A percentile compares a stretch with the other conserved stretches of the same genome.
Evolutionary conservation across 192 early-diverging fungal genomes (phyloP).

Genomic region (Phlyctochytrium bullatum): DNA sequence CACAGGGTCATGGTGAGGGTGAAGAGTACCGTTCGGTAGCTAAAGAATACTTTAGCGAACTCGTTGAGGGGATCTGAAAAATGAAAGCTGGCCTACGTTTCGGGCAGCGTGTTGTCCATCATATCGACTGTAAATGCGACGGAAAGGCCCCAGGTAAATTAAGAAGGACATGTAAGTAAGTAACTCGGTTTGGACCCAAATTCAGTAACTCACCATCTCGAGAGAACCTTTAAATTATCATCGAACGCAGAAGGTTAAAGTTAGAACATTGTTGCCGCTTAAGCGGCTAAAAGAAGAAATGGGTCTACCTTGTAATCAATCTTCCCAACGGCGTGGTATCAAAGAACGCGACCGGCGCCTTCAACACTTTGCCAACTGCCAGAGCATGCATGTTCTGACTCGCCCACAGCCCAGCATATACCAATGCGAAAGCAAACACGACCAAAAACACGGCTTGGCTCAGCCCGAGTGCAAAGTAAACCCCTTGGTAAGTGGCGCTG

Average conservation of each 20-base stretch:
- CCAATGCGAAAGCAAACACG: conserved; percentile 45
- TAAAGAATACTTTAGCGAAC: conserved; percentile 63
- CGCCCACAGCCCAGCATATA: conserved; percentile 34
- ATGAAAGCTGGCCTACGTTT: background rate
- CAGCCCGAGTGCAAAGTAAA: conserved; percentile 18
- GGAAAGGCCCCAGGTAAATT: background rate
- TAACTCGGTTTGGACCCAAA: background rate
- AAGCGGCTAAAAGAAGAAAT: background rate
- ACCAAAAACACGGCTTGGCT: conserved; percentile 33
- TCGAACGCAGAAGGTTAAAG: too few species aligned
- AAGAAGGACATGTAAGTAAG: background rate
- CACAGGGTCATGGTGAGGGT: conserved; percentile 1
- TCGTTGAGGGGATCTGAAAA: too few species aligned
- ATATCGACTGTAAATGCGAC: background rate
- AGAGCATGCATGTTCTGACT: conserved; percentile 15
- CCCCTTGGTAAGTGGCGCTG: conserved; percentile 18
- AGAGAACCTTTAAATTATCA: too few species aligned
- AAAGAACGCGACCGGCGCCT: conserved; percentile 27
- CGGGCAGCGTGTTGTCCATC: background rate
- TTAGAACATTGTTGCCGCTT: too few species aligned
- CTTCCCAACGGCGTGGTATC: conserved; percentile 36
- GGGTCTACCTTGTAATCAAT: conserved; percentile 11
- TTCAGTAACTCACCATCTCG: conserved; percentile 59
- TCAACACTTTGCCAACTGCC: conserved; percentile 18
- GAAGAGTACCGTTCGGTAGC: conserved; percentile 18